Evolutionary conservation across 495 filamentous ascomycete species (phyloP).

Genomic region (Cryomyces minteri): DNA sequence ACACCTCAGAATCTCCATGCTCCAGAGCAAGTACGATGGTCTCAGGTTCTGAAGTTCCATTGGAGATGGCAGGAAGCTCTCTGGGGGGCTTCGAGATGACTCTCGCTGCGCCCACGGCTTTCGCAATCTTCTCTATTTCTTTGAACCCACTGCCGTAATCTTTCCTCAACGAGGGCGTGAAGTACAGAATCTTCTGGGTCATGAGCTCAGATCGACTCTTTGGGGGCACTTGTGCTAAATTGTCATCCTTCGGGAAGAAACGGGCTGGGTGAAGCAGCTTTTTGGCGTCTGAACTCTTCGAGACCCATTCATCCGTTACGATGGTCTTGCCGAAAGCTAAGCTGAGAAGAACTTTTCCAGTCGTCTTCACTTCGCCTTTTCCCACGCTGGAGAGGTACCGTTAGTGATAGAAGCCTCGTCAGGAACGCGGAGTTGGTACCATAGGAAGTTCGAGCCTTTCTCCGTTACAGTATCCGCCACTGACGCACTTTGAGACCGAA

Average conservation of each 20-base stretch:
- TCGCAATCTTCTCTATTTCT: slow-evolving; percentile 19
- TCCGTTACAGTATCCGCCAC: slow-evolving; percentile 8
- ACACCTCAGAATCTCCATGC: slow-evolving; percentile 3
- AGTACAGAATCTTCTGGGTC: slow-evolving; percentile 12
- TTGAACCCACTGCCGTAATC: slow-evolving; percentile 13
- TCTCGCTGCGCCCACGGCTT: slow-evolving; percentile 10
- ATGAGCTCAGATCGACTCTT: slow-evolving; percentile 8
- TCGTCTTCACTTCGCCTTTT: slow-evolving; percentile 19
- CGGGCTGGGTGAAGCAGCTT: slow-evolving; percentile 10
- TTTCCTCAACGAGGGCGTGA: slow-evolving; percentile 19
- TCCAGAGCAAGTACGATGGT: slow-evolving; percentile 5
- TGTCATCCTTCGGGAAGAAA: background rate
- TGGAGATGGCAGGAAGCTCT: background rate
- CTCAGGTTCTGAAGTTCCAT: background rate
- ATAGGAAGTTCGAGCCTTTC: slow-evolving; percentile 16
- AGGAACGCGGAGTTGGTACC: slow-evolving; percentile 3
- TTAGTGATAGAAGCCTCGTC: background rate
- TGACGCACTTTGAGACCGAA: slow-evolving; percentile 14
- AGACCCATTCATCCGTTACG: slow-evolving; percentile 23
- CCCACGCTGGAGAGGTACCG: slow-evolving; percentile 9
- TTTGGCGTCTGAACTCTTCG: slow-evolving; percentile 10
- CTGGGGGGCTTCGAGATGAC: slow-evolving; percentile 3
- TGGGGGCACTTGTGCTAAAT: slow-evolving; percentile 2
- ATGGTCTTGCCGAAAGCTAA: slow-evolving; percentile 19
- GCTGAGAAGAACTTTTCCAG: slow-evolving; percentile 20